Conservation (phyloP, 192 early-diverging fungal genomes). For the Glomus cerebriforme region DNA sequence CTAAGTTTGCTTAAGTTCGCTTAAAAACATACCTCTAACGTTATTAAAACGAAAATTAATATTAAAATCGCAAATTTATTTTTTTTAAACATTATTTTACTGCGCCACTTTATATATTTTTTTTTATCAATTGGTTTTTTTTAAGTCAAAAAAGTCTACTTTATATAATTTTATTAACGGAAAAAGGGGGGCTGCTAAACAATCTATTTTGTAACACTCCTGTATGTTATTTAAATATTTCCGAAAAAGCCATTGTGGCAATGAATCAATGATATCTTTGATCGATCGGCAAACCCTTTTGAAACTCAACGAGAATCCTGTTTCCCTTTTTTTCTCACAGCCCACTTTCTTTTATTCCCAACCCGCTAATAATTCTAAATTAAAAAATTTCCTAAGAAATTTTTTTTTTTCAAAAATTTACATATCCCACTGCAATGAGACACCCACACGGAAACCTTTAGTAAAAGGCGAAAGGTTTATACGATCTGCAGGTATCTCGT, state of each 20-base stretch:
- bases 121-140: background rate
- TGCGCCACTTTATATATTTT: background rate
- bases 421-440: background rate
- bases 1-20: too few species aligned
- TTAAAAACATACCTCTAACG: background rate
- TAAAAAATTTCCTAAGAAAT: background rate
- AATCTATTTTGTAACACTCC: too few species aligned
- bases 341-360: background rate
- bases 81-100: background rate
- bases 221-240: too few species aligned
- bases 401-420: background rate
- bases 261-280: too few species aligned
- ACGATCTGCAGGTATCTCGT: background rate
- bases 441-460: background rate
- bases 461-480: background rate
- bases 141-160: too few species aligned
- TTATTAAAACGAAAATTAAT: background rate
- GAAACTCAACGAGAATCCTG: background rate
- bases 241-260: too few species aligned
- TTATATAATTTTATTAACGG: too few species aligned
- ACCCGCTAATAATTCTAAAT: background rate
- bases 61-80: background rate
- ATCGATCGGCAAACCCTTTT: background rate
- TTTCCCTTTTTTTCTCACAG: background rate
- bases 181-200: too few species aligned